These are phyloP conservation scores for Sporothrix globosa DNA, from an alignment of 2,329 filamentous ascomycete species.

Conservation along the genomic window DNA sequence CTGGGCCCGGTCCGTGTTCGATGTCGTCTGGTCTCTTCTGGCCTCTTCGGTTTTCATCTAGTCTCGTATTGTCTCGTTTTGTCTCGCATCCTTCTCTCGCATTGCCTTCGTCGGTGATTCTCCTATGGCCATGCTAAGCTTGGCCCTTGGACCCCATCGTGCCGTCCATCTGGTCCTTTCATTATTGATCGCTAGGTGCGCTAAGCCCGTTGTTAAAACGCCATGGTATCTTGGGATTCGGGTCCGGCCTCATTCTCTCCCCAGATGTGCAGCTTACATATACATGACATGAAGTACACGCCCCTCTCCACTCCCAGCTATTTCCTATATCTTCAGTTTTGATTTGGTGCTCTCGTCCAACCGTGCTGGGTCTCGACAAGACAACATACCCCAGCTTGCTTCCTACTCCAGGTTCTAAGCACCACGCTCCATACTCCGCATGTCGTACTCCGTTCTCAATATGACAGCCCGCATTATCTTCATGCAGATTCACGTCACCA, in stretches of 20 bases:
- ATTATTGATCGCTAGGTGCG: constrained; percentile 5
- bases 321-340: background rate
- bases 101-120: background rate
- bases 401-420: background rate
- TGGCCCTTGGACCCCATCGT: background rate
- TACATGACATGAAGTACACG: background rate
- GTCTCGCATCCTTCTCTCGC: background rate
- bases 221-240: constrained; percentile 4
- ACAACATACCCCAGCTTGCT: background rate
- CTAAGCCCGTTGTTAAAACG: constrained; percentile 3
- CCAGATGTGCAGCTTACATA: background rate
- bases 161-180: background rate
- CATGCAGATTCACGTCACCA: background rate
- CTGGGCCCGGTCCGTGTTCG: background rate
- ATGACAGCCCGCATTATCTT: background rate
- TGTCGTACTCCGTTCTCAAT: background rate
- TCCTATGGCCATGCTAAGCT: background rate
- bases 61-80: background rate
- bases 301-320: background rate
- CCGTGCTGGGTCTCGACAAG: background rate
- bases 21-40: too few relatives aligned
- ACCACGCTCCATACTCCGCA: background rate
- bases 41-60: too few relatives aligned
- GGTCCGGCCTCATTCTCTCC: background rate
- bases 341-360: background rate